A percentile compares a stretch with the other conserved stretches of the same genome.
Evolutionary conservation across 2,329 filamentous ascomycete genomes (phyloP).

Genomic region (Amauroascus niger): DNA sequence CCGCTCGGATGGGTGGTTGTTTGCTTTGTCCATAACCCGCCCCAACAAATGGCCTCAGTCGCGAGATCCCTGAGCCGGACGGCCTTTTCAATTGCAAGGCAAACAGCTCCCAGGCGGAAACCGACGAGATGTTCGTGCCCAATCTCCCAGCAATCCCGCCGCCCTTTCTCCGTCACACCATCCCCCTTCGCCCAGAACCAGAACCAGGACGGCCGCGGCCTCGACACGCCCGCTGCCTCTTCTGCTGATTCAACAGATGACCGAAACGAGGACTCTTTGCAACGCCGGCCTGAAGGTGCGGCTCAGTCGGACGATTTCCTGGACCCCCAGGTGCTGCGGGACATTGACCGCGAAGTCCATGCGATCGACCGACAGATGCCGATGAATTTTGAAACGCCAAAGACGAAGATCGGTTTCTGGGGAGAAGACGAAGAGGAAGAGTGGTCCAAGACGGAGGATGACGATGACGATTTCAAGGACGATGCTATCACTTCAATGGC

Average conservation of each 20-base stretch:
- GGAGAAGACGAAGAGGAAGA: constrained; percentile 39
- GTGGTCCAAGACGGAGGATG: constrained; percentile 40
- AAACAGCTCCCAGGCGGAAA: constrained; percentile 21
- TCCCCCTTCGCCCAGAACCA: not conserved
- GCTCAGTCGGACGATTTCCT: not conserved
- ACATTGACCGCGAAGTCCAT: constrained; percentile 18
- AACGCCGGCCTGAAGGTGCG: not conserved
- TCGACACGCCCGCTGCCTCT: not conserved
- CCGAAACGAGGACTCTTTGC: not conserved
- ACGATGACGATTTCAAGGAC: constrained; percentile 41
- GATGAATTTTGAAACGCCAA: constrained; percentile 24
- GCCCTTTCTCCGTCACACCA: constrained; percentile 8
- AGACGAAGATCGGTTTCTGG: constrained; percentile 34
- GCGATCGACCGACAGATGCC: constrained; percentile 27
- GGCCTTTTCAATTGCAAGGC: constrained; percentile 26
- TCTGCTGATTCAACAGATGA: not conserved
- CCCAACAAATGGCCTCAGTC: constrained; percentile 32
- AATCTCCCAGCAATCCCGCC: constrained; percentile 1
- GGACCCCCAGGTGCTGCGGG: constrained; percentile 19
- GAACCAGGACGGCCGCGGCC: not conserved
- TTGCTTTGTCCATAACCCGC: constrained; percentile 15
- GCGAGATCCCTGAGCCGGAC: constrained; percentile 32
- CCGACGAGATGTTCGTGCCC: constrained; percentile 1
- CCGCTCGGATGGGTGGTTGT: not conserved
- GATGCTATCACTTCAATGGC: constrained; percentile 77